These are phyloP conservation scores for Agaricus bisporus DNA, from an alignment of 768 basidiomycete species.

Conservation along the genomic window DNA sequence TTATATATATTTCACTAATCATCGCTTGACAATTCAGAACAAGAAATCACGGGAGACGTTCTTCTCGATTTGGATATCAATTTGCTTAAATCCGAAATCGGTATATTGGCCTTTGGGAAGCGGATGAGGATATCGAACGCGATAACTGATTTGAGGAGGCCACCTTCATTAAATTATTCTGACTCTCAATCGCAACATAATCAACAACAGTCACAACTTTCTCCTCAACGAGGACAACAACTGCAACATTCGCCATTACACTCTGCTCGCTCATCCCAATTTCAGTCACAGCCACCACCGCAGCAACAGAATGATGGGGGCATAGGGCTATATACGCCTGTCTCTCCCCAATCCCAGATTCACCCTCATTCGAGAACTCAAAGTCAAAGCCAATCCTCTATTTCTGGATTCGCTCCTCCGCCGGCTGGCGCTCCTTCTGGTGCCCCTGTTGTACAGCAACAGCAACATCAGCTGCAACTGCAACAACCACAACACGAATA, in stretches of 20 bases:
- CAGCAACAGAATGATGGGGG: constrained; percentile 15
- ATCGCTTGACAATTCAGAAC: constrained; percentile 48
- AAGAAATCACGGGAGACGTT: constrained; percentile 98
- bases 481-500: constrained; percentile 16
- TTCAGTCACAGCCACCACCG: constrained; percentile 9
- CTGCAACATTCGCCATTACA: no score
- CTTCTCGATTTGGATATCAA: constrained; percentile 90
- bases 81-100: constrained; percentile 89
- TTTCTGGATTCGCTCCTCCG: constrained; percentile 21
- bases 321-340: constrained; percentile 25
- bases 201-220: neutral
- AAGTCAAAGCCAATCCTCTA: constrained; percentile 40
- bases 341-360: constrained; percentile 9
- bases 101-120: constrained; percentile 91
- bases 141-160: constrained; percentile 79
- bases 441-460: no score
- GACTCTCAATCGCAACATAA: constrained; percentile 25
- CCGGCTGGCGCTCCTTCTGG: no score
- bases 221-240: no score
- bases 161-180: constrained; percentile 55
- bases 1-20: no score
- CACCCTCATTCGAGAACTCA: constrained; percentile 40
- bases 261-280: constrained; percentile 12
- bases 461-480: no score
- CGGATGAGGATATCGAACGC: constrained; percentile 90